These are phyloP conservation scores for Umbelopsis sp. DNA, from an alignment of 192 early-diverging fungal species.

Conservation along the genomic window DNA sequence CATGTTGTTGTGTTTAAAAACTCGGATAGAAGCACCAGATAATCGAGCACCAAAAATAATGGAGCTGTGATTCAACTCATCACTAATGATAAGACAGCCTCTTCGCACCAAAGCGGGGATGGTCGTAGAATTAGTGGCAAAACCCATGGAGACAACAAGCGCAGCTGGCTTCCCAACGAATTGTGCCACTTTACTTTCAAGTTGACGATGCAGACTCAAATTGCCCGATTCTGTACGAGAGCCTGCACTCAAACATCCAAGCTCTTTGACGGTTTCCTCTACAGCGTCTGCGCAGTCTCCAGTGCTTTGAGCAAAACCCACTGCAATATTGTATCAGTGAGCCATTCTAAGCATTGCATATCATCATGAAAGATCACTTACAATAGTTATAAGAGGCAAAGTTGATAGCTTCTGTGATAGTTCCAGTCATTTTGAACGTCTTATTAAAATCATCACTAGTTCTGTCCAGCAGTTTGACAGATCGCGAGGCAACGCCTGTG, in stretches of 20 bases:
- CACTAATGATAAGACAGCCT: conserved; percentile 92
- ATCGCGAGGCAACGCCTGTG: conserved; percentile 88
- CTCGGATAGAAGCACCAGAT: conserved; percentile 86
- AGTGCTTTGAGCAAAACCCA: conserved; percentile 92
- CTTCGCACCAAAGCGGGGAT: conserved; percentile 83
- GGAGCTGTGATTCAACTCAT: conserved; percentile 95
- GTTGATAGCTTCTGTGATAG: conserved; percentile 80
- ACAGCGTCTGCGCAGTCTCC: conserved; percentile 97
- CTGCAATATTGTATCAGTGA: neutral
- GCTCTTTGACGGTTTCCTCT: conserved; percentile 69
- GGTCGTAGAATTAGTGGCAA: conserved; percentile 95
- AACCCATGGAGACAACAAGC: conserved; percentile 94
- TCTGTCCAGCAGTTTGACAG: conserved; percentile 84
- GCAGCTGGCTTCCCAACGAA: conserved; percentile 89
- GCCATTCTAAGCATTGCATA: too few species aligned
- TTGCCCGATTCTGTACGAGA: conserved; percentile 76
- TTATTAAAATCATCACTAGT: conserved; percentile 83
- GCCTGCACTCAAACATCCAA: conserved; percentile 73
- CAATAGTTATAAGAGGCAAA: conserved; percentile 96
- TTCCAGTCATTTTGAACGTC: conserved; percentile 85
- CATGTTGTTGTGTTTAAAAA: conserved; percentile 94
- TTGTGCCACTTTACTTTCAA: conserved; percentile 84
- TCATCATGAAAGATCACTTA: neutral
- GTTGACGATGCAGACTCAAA: conserved; percentile 68
- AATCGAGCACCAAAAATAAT: conserved; percentile 93